Base-by-base conservation (phyloP, 768 basidiomycete species). In the Flagelloscypha sp. region DNA sequence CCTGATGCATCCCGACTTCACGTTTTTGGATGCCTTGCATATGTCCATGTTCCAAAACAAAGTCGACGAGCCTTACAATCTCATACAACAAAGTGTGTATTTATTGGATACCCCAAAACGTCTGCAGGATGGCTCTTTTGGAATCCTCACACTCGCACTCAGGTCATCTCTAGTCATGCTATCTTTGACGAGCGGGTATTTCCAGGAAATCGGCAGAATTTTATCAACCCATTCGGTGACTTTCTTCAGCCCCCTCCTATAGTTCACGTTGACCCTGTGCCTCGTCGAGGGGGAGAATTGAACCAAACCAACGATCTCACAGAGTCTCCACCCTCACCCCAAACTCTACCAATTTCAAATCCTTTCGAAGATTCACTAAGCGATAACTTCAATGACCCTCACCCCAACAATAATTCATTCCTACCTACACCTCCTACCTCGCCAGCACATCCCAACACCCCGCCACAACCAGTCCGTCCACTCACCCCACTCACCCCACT, bases 171-270 rank as follows among this genome's bases (percentile, higher is more conserved):
- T 30, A 44, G 41, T 13, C 38, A 50, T 36, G 49, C 49, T 34
- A 31, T 37, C 0, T 54, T 54, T 35, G 56, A 59, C 25, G 57
- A 58, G 30, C 21, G 47, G 1, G 24, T 24, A 24, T 54, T 56
- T 22, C 50, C 51, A 2, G 48, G 49, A 15, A 40, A 44, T 24
- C 32, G 30, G 17, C 19, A 12, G 12, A 13, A 8, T 1, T 16
- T 35, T 1, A 13, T 35, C 6, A 35, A 22, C 18, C 33, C 33
- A 24, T 35, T 35, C 18, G 33, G 22, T 6, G 33, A 35, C 12
- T 15, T 35, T 3, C 10, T 35, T 12, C 22, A 19, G 6, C 4
- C 11, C 12, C n/a, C 17, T 3, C 33, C 33, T 5, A 24, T 11
- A 24, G 7, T 6, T 17, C 22, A 24, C 22, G 33, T 21, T 24